Base-by-base conservation (phyloP, 495 filamentous ascomycete genomes). In the Oidiodendron maius region DNA sequence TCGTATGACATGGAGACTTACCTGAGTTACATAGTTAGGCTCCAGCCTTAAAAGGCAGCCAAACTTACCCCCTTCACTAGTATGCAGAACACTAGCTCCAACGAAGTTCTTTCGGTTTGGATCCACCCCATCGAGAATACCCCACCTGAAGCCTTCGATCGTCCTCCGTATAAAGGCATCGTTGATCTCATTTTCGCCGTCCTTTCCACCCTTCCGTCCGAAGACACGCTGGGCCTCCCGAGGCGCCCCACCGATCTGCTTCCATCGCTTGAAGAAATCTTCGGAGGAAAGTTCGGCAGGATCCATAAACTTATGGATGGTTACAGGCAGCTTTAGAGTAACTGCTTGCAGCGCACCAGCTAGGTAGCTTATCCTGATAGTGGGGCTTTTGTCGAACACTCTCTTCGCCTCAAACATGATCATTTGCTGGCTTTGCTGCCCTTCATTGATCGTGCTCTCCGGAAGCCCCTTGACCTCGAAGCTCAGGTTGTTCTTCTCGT, bases 181-280 rank as follows among this genome's bases (percentile, higher is more conserved):
- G 17, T 56, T 76, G 10, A 80, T 61, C 55, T 76, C 73, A 17
- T 71, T 54, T 74, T 77, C 58, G 56, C 64, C 60, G 64, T 78
- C 56, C 20, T 35, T 56, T 44, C 71, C 51, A 28, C 55, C 56
- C 50, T 66, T n/a, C 70, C 87, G 63, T 0, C 83, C 83, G 63
- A 97, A 94, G 5, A 96, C 86, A 32, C 76, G 71, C 63, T 99
- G 94, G 0, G 84, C 78, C 61, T 99, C 94, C 10, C 95, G 74
- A 4, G 90, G 86, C 2, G 74, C 75, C 5, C 86, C 89, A 15
- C 94, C 94, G 58, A 99, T 97, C 64, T 99, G 94, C 66, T 93
- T 88, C 94, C 94, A 99, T 17, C 94, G 75, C 71, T 93, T 96
- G 72, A 99, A 99, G 68, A 97, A 99, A 51, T 97, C 93, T 40